phyloP scores from a whole-genome alignment of 1,284 basidiomycete genomes.

The Ceratobasidium sp. region DNA sequence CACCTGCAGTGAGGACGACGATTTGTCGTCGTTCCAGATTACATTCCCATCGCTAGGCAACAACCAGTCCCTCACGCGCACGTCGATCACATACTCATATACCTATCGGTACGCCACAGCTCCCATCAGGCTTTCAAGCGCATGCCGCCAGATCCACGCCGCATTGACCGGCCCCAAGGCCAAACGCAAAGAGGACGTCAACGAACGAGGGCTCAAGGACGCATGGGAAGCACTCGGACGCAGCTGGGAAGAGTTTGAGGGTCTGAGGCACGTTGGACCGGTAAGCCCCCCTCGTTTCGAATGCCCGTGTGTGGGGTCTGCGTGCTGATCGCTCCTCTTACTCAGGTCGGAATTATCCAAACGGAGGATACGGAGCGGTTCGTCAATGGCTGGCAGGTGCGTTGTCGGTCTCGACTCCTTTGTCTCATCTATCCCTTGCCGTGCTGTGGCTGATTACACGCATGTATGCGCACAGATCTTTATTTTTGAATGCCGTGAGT shows the following conservation, averaged over 20 bases:
- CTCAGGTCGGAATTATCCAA: constrained; percentile 55
- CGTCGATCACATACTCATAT: constrained; percentile 54
- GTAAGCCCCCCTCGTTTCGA: constrained; percentile 47
- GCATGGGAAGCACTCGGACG: constrained; percentile 84
- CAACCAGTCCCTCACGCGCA: constrained; percentile 52
- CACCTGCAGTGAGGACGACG: constrained; percentile 66
- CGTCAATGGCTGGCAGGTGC: constrained; percentile 74
- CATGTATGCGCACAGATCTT: constrained; percentile 63
- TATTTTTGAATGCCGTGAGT: constrained; percentile 82
- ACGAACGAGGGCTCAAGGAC: constrained; percentile 69
- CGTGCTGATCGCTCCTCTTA: background rate
- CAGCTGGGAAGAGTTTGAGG: constrained; percentile 84
- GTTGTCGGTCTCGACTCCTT: constrained; percentile 46
- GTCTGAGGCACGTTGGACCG: constrained; percentile 59
- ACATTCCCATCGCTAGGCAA: constrained; percentile 61
- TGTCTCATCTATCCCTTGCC: background rate
- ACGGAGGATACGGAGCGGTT: constrained; percentile 72
- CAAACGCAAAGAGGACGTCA: constrained; percentile 66
- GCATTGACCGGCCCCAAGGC: constrained; percentile 80
- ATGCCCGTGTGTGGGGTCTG: constrained; percentile 13
- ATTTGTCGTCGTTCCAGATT: constrained; percentile 73
- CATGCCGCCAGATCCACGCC: constrained; percentile 78
- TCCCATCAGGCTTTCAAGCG: constrained; percentile 73
- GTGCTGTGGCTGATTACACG: background rate
- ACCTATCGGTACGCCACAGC: constrained; percentile 63